Percentiles rank a stretch among this genome's conserved stretches.
phyloP scores from a whole-genome alignment of 2,329 filamentous ascomycete species.

The Trichoderma sp. region DNA sequence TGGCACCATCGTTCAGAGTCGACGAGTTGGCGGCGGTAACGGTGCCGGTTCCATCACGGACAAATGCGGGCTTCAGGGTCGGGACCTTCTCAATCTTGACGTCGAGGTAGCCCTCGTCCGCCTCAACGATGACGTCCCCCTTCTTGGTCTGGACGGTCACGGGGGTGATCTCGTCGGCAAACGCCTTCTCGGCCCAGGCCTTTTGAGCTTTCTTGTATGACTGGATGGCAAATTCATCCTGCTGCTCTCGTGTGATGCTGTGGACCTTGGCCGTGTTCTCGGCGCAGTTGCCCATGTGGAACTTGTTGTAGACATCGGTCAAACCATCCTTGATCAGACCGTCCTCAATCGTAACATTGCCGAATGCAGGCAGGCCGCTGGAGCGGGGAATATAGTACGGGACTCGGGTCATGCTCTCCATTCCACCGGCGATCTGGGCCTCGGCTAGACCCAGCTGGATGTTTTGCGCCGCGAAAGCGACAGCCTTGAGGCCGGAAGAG shows the following conservation, averaged over 20 bases:
- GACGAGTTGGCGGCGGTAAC: constrained; percentile 95
- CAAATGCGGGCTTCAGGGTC: constrained; percentile 85
- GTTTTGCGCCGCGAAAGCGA: constrained; percentile 85
- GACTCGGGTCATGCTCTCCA: constrained; percentile 96
- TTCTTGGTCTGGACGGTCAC: constrained; percentile 83
- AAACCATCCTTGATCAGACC: constrained; percentile 91
- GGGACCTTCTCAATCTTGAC: constrained; percentile 83
- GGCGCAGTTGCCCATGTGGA: constrained; percentile 97
- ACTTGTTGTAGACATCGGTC: constrained; percentile 93
- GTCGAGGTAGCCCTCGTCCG: constrained; percentile 86
- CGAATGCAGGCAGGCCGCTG: constrained; percentile 80
- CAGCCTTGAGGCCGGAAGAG: constrained; percentile 89
- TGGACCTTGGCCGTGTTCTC: constrained; percentile 92
- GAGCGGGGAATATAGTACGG: constrained; percentile 86
- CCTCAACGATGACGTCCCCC: constrained; percentile 72
- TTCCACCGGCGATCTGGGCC: constrained; percentile 87
- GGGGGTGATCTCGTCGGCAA: constrained; percentile 84
- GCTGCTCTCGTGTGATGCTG: constrained; percentile 74
- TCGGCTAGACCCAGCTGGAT: constrained; percentile 89
- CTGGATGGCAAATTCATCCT: constrained; percentile 86
- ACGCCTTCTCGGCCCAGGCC: constrained; percentile 79
- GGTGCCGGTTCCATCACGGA: constrained; percentile 78
- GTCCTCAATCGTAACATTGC: constrained; percentile 83
- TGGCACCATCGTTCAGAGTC: constrained; percentile 91
- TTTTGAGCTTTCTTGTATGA: constrained; percentile 87